Evolutionary conservation across 805 yeast species (phyloP), one percentile per base, ranked within the genome.

Genomic region (Nakazawaea ishiwadae): DNA sequence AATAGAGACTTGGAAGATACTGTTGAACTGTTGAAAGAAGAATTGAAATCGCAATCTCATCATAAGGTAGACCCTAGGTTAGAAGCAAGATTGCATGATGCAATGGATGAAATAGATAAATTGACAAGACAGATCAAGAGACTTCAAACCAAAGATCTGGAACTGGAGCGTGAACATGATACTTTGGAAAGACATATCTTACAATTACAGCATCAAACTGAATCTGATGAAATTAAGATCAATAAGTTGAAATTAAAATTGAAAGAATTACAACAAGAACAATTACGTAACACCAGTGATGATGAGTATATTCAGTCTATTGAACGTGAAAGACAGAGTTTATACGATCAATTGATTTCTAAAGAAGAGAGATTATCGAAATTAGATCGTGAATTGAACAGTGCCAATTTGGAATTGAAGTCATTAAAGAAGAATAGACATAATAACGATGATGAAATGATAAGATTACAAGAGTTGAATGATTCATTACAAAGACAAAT

Each of bases 401-500:
- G 44, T 20, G 47, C 59, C 1, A 58, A 56, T 16, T 39, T 54
- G 2, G 63, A 63, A 31, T 44, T 56, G 11, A 54, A 55, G 14
- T 34, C 51, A 1, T 41, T 63, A 20, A 49, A 49, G 40, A 43
- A 42, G 3, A 48, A 52, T 23, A 29, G 52, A 3, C 34, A 43
- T 2, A 47, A 48, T 16, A 42, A 49, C 9, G 61, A 61, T 14
- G 42, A 46, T 7, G 45, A 50, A 16, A 48, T 55, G 8, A 46
- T 53, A 3, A 43, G 39, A 5, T 46, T 66, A 15, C 54, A 56
- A 40, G 48, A 52, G 4, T 66, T 65, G 43, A 62, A 58, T 35
- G 62, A 60, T 9, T 41, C 51, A 4, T 47, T 64, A 15, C 48
- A 43, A 35, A 52, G 39, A 41, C 44, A 46, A 44, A 44, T 16